phyloP scores from a whole-genome alignment of 2,329 filamentous ascomycete genomes.

The Thielaviopsis punctulata region DNA sequence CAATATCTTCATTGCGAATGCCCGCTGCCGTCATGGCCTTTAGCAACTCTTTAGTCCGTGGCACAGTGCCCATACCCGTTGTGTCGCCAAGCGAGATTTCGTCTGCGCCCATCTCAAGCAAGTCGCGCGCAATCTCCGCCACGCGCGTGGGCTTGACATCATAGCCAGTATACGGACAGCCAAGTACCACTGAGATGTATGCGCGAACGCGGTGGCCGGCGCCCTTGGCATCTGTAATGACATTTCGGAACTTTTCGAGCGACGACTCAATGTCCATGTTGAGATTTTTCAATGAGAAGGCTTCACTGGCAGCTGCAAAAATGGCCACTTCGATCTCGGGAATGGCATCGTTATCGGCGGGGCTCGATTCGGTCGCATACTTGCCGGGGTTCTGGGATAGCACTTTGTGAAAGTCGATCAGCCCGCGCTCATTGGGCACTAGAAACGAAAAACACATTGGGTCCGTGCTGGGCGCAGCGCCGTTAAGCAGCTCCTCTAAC shows the following conservation, averaged over 20 bases:
- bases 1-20: constrained; percentile 51
- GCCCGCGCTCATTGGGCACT: constrained; percentile 57
- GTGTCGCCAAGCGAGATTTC: constrained; percentile 85
- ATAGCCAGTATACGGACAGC: constrained; percentile 58
- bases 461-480: constrained; percentile 33
- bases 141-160: constrained; percentile 46
- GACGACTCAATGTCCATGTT: constrained; percentile 66
- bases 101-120: constrained; percentile 76
- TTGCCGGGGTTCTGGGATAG: constrained; percentile 33
- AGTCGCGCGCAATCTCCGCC: constrained; percentile 45
- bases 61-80: constrained; percentile 76
- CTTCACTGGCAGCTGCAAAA: constrained; percentile 68
- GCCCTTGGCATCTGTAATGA: constrained; percentile 51
- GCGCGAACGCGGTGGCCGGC: constrained; percentile 53
- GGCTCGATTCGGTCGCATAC: constrained; percentile 34
- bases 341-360: constrained; percentile 22
- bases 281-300: constrained; percentile 65
- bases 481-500: constrained; percentile 47
- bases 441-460: constrained; percentile 65
- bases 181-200: constrained; percentile 65
- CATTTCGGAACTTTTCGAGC: constrained; percentile 49
- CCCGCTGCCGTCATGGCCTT: constrained; percentile 48
- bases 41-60: constrained; percentile 46
- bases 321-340: constrained; percentile 55
- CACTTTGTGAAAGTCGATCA: constrained; percentile 42